Evolutionary conservation across 202 grass and related monocot genomes (phyloP), one percentile per base, ranked within the genome.

Genomic region (Tripidium arundinaceum): DNA sequence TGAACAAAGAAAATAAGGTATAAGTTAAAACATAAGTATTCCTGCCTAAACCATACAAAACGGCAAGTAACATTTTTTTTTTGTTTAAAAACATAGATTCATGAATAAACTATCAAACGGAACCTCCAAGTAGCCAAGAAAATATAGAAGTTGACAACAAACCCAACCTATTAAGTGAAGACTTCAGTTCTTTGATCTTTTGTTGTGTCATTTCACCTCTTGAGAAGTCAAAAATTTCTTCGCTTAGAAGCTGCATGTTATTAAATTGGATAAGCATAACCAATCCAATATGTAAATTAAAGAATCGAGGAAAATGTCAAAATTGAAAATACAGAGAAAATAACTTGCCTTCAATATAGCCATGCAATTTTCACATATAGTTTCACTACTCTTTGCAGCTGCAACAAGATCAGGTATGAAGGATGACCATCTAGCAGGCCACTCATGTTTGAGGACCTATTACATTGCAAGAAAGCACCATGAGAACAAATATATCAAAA

Each of bases 151-250:
- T 43, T 87, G 46, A 78, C 28, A 84, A 62, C 7, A 90, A 77
- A 57, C 62, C 71, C 26, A 88, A 96, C 92, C 97, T 99, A 67
- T 99, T 99, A 45, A 99, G 86, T 76, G 97, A 96, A 66, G 94
- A 94, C 64, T 99, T 99, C 54, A 99, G 89, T 82, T 99, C 97
- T 89, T 99, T 99, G 82, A 99, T 99, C 79, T 99, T 99, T 79
- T 86, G 81, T 28, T 97, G 97, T 18, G 90, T 99, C 97, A 99
- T 99, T 83, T 99, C 97, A 70, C 97, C 97, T 91, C 97, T 91
- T 55, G 97, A 99, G 70, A 99, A 99, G 88, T 99, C 93, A 81
- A 99, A 99, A 80, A 99, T 90, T 99, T 99, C 92, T 91, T 99
- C 97, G n/a, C 97, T 99, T 79, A 99, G 87, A 83, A 99, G 97